Evolutionary conservation across 768 basidiomycete species (phyloP), one percentile per base, ranked within the genome.

Genomic region (Mycena indigotica): DNA sequence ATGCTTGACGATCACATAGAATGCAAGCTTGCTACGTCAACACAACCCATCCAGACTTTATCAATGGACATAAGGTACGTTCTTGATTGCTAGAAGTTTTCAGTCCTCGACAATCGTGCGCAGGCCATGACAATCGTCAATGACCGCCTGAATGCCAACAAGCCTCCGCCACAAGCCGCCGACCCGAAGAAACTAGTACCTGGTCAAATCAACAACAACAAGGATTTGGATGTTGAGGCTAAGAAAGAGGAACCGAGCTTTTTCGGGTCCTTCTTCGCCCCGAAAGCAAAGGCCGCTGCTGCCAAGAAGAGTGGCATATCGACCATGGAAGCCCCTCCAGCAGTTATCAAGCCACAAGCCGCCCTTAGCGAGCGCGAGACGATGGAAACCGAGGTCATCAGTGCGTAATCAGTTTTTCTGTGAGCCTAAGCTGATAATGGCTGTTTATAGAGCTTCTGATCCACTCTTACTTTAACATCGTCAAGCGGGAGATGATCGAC

Each of bases 21-120:
- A 98, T 98, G 95, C 96, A 98, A 78, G 94, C 95, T 32, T 96
- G 94, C 72, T 99, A 98, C 70, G 89, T 99, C 67, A 99, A 99
- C 77, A 98, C 97, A 15, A 98, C 96, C 1, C 97, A 99, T 70
- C 97, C 97, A 1, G 97, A 99, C 75, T 98, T 99, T 77, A 84
- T 99, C 69, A 91, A 87, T 60, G 97, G 97, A 23, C 96, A 99
- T 77, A 95, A 89, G 76, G 89, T 81, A 53, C 35, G 67, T 66
- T 17, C 23, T 53, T 38, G 26, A 23, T 56, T 55, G 25, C 45
- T 23, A 13, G 41, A 46, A 17, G 21, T n/a, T n/a, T n/a, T n/a
- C 16, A 6, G 19, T 3, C 39, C 8, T 32, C 35, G 29, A 35
- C 46, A 54, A 53, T 44, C 58, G n/a, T 30, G n/a, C 58, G 55